A percentile compares a stretch with the other conserved stretches of the same genome.
phyloP scores from a whole-genome alignment of 2,329 filamentous ascomycete species.

The Botrytis pseudocinerea region DNA sequence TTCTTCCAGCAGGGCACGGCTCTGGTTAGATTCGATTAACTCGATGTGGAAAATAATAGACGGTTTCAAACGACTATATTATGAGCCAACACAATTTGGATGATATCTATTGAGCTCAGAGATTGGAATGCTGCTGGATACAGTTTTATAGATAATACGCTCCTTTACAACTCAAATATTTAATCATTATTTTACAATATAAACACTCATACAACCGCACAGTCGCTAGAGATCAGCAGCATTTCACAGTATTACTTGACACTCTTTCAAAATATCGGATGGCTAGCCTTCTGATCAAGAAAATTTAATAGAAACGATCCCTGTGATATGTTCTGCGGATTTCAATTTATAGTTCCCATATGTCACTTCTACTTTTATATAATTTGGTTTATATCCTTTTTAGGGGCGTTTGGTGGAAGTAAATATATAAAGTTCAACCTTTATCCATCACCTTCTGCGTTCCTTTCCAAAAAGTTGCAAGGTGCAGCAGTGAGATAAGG shows the following conservation, averaged over 20 bases:
- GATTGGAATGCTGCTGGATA: slow-evolving; percentile 4
- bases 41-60: background rate
- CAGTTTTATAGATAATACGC: slow-evolving; percentile 12
- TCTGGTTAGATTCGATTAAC: background rate
- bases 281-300: background rate
- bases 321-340: background rate
- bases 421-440: background rate
- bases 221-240: background rate
- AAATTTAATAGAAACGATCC: background rate
- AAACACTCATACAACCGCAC: background rate
- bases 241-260: too few relatives aligned
- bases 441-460: background rate
- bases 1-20: slow-evolving; percentile 1
- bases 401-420: background rate
- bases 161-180: background rate
- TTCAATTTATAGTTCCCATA: background rate
- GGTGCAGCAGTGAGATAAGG: background rate
- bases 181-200: slow-evolving; percentile 4
- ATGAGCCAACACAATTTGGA: background rate
- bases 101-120: background rate
- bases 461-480: background rate
- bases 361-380: background rate
- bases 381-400: background rate
- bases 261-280: too few relatives aligned
- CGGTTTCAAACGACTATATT: background rate